phyloP scores from a whole-genome alignment of 495 filamentous ascomycete genomes.

The Halenospora varia region DNA sequence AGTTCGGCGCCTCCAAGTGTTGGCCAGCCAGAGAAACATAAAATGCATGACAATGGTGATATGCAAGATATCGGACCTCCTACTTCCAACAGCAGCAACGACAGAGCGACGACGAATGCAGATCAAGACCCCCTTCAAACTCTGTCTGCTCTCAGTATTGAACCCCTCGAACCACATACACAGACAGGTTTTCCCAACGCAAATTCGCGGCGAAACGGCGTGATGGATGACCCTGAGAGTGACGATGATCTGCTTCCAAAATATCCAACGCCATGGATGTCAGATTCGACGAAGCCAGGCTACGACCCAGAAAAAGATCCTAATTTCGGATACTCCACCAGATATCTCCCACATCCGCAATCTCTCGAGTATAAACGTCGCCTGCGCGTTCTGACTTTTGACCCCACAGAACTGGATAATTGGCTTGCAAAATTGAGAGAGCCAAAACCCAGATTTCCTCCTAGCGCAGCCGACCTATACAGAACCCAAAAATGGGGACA shows the following conservation, averaged over 20 bases:
- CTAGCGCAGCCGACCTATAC: slow-evolving; percentile 9
- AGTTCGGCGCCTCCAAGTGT: not conserved
- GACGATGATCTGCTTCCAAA: not conserved
- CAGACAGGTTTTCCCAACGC: not conserved
- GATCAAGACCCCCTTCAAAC: too few relatives aligned
- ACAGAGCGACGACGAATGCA: not conserved
- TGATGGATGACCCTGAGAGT: not conserved
- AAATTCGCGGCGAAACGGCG: not conserved
- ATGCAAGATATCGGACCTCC: not conserved
- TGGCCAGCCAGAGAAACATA: not conserved
- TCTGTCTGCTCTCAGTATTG: too few relatives aligned
- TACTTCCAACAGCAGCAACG: not conserved
- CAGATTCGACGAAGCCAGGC: not conserved
- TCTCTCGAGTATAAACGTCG: slow-evolving; percentile 5
- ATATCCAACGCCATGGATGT: not conserved
- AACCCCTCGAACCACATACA: not conserved
- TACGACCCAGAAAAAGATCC: not conserved
- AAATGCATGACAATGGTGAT: not conserved
- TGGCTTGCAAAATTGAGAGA: slow-evolving; percentile 3
- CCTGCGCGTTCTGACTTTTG: slow-evolving; percentile 1
- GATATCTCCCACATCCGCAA: not conserved
- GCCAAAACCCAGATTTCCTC: not conserved
- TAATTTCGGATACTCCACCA: not conserved
- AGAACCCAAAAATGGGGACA: slow-evolving; percentile 24
- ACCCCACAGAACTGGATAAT: slow-evolving; percentile 6